Percentiles rank a stretch among this genome's conserved stretches.
Evolutionary conservation across 495 filamentous ascomycete genomes (phyloP).

Genomic region (Filosporella fistucella): DNA sequence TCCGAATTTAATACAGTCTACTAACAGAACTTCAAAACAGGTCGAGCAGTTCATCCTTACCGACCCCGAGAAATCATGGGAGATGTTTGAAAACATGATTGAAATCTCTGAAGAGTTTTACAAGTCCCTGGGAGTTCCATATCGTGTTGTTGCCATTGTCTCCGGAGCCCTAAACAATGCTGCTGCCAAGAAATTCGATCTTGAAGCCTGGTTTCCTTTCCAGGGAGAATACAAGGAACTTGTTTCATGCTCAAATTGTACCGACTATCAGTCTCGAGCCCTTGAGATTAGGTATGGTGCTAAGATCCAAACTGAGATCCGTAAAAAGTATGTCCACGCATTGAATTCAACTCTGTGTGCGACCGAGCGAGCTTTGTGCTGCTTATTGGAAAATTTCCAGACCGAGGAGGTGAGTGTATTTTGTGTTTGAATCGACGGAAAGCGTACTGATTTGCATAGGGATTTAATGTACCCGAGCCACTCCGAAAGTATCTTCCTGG

Average conservation of each 20-base stretch:
- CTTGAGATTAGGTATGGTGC: conserved; percentile 81
- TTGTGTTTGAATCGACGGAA: not conserved
- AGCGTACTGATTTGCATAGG: too few species aligned
- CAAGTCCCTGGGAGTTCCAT: conserved; percentile 80
- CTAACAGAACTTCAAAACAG: conserved; percentile 28
- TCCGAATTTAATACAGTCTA: not conserved
- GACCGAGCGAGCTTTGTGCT: conserved; percentile 91
- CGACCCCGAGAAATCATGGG: conserved; percentile 92
- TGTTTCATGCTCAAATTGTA: conserved; percentile 94
- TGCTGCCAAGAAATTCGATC: conserved; percentile 90
- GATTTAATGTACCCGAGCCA: conserved; percentile 79
- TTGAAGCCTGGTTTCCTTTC: conserved; percentile 97
- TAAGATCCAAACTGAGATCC: conserved; percentile 72
- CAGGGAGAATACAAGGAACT: conserved; percentile 96
- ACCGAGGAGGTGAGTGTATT: conserved; percentile 63
- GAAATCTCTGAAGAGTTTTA: conserved; percentile 88
- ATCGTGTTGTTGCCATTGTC: conserved; percentile 88
- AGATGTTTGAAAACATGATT: conserved; percentile 92
- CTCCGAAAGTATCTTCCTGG: conserved; percentile 92
- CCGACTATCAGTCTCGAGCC: conserved; percentile 87
- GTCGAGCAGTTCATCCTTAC: conserved; percentile 93
- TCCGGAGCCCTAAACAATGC: conserved; percentile 93
- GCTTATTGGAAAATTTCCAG: conserved; percentile 95
- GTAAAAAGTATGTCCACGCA: conserved; percentile 92
- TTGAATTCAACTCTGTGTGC: conserved; percentile 90